A percentile compares a stretch with the other conserved stretches of the same genome.
phyloP scores from a whole-genome alignment of 2,329 filamentous ascomycete species.

The Aureobasidium lini region DNA sequence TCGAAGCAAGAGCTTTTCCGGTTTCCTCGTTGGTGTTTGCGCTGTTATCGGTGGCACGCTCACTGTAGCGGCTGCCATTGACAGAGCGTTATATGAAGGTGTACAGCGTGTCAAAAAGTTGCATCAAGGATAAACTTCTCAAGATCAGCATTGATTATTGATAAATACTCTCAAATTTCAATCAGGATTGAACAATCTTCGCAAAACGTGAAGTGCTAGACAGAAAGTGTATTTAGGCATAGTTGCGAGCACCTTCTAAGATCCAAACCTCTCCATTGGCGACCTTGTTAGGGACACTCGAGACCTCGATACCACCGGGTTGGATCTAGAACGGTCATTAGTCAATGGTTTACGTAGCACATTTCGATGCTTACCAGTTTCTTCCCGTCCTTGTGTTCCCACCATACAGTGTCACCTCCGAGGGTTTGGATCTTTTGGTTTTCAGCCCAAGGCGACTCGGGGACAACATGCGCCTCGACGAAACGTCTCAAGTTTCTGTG shows the following conservation, averaged over 20 bases:
- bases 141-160: background rate
- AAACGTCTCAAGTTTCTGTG: conserved; percentile 69
- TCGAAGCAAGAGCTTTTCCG: conserved; percentile 78
- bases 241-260: conserved; percentile 54
- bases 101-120: conserved; percentile 79
- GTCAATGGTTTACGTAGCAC: background rate
- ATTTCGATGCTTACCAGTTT: conserved; percentile 40
- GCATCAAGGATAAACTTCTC: conserved; percentile 46
- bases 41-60: conserved; percentile 91
- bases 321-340: conserved; percentile 50
- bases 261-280: conserved; percentile 88
- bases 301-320: conserved; percentile 72
- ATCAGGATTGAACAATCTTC: background rate
- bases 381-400: conserved; percentile 63
- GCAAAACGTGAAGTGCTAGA: background rate
- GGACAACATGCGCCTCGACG: conserved; percentile 77
- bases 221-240: conserved; percentile 23
- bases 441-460: conserved; percentile 66
- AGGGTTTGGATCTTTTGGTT: conserved; percentile 59
- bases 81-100: conserved; percentile 87
- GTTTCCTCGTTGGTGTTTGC: conserved; percentile 89
- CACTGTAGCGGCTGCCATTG: conserved; percentile 89
- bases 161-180: background rate
- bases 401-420: conserved; percentile 68
- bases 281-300: conserved; percentile 64